Percentiles rank a stretch among this genome's conserved stretches.
These are phyloP conservation scores for Fusarium agapanthi DNA, from an alignment of 2,329 filamentous ascomycete genomes.

Conservation along the genomic window DNA sequence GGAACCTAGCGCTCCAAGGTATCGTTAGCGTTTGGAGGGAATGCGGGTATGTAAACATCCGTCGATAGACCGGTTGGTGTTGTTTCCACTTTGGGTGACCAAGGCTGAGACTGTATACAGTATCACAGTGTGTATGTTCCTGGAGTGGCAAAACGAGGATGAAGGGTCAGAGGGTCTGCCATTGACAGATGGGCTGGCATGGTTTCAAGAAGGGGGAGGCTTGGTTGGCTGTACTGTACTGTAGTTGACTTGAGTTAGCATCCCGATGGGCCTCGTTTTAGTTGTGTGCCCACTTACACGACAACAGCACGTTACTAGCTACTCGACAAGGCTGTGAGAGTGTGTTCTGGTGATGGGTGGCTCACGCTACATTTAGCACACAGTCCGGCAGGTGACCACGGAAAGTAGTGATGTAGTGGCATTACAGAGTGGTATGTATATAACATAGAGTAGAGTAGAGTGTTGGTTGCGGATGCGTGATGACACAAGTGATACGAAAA, in stretches of 20 bases:
- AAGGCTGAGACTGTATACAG: slow-evolving; percentile 21
- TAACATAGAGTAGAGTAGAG: not conserved
- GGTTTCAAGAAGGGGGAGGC: not conserved
- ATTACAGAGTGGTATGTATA: not conserved
- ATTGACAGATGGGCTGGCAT: not conserved
- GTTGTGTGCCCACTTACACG: slow-evolving; percentile 5
- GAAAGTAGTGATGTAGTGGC: slow-evolving; percentile 11
- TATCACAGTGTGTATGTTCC: slow-evolving; percentile 10
- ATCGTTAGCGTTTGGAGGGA: slow-evolving; percentile 23
- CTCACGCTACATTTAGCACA: slow-evolving; percentile 7
- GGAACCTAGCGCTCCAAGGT: not conserved
- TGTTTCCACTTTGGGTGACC: slow-evolving; percentile 3
- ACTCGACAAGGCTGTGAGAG: slow-evolving; percentile 10
- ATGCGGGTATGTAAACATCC: slow-evolving; percentile 22
- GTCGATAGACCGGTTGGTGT: slow-evolving; percentile 5
- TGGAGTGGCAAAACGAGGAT: slow-evolving; percentile 15
- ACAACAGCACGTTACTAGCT: not conserved
- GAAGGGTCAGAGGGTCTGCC: not conserved
- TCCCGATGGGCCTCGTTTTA: slow-evolving; percentile 1
- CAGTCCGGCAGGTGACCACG: slow-evolving; percentile 12
- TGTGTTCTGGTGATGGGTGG: not conserved
- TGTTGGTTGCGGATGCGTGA: not conserved
- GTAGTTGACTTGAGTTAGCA: slow-evolving; percentile 1
- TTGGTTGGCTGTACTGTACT: not conserved
- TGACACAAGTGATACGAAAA: not conserved